Base-by-base conservation (phyloP, 176 grass and related monocot genomes). In the Elymus sibiricus region DNA sequence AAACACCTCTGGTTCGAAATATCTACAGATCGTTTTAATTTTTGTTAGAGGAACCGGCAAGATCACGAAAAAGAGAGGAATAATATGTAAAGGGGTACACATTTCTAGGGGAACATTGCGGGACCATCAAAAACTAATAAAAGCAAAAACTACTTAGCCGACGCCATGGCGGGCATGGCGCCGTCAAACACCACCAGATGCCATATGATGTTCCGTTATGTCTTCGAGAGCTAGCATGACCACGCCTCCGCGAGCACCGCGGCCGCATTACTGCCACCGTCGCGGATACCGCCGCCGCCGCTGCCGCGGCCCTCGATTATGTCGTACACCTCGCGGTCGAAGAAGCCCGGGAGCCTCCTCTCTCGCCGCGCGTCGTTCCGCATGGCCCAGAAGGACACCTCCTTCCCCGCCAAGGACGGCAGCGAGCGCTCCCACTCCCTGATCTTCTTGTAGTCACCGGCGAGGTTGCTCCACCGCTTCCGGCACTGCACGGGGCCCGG, bases 381-480 rank as follows among this genome's bases (percentile, higher is more conserved):
- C 97, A 99, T 99, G 49, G 88, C 85, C 97, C 97, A 99, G 81
- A 96, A 99, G 31, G 97, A 96, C 39, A 88, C 76, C 87, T 89
- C 88, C 47, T 83, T 87, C 22, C 78, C 90, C 7, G 13, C 9
- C n/a, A 35, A 26, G 49, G 49, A 38, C n/a, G 34, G 64, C 4
- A 44, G 31, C 32, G 80, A 66, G 56, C 92, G 85, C 87, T 99
- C 97, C 94, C 97, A 96, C 92, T 99, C 97, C 85, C 88, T 96
- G 69, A 99, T 94, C 90, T 99, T 99, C 92, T 99, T 99, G 82
- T 93, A 99, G 77, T 99, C 94, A 7, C 94, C 92, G 58, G 97
- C 90, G 26, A 99, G 97, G 79, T 99, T 99, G 86, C 97, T 99
- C 97, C 97, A 96, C 79, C 94, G 79, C 87, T 99, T 99, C 73